These are phyloP conservation scores for Chrysanthemum seticuspe DNA, from an alignment of 129 eudicot genomes.

Conservation along the genomic window DNA sequence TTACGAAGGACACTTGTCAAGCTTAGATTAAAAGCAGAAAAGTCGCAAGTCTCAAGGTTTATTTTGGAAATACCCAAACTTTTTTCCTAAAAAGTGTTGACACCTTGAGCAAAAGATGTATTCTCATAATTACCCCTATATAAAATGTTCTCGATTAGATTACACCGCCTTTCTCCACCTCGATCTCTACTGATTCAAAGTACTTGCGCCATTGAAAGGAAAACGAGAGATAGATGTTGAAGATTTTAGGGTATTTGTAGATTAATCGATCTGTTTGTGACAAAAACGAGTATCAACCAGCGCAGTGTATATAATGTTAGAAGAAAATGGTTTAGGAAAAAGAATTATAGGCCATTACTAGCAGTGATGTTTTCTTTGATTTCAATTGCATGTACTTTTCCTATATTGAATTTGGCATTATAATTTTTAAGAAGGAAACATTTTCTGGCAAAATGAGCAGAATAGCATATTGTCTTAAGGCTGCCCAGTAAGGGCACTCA, in stretches of 20 bases:
- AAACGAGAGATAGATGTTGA: not conserved
- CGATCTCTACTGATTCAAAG: constrained; percentile 4
- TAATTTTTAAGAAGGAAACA: constrained; percentile 8
- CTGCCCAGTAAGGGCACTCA: too few species aligned
- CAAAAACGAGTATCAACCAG: constrained; percentile 3
- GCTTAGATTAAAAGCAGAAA: too few species aligned
- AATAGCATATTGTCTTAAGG: not conserved
- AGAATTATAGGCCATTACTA: constrained; percentile 1
- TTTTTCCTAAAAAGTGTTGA: too few species aligned
- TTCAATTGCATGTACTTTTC: constrained; percentile 4
- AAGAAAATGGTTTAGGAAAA: constrained; percentile 18
- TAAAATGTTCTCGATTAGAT: not conserved
- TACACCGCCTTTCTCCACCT: not conserved
- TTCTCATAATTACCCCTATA: too few species aligned
- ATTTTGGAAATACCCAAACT: too few species aligned
- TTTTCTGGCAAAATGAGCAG: constrained; percentile 2
- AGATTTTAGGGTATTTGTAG: not conserved
- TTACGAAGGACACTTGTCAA: too few species aligned
- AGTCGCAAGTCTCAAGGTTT: too few species aligned
- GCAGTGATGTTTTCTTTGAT: constrained; percentile 15
- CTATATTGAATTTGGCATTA: constrained; percentile 11
- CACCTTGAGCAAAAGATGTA: too few species aligned
- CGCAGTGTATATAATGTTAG: constrained; percentile 8
- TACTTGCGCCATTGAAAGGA: constrained; percentile 6
- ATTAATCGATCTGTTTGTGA: not conserved